Conservation (phyloP, 805 yeast species). For the Pichia exigua region DNA sequence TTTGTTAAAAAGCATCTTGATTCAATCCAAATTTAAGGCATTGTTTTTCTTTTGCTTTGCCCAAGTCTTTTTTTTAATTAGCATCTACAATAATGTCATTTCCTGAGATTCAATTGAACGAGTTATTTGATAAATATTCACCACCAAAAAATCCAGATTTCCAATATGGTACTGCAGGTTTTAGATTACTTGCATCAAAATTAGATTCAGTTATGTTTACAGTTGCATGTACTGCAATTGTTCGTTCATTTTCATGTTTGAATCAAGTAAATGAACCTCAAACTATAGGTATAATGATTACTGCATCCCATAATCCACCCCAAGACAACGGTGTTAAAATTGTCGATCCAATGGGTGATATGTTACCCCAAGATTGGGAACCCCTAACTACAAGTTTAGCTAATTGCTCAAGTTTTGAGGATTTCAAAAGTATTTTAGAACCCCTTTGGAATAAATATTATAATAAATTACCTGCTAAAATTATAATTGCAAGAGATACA, state of each 20-base stretch:
- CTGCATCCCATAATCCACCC: constrained; percentile 94
- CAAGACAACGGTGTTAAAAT: constrained; percentile 86
- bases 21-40: not conserved
- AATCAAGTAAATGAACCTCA: constrained; percentile 33
- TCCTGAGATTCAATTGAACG: constrained; percentile 9
- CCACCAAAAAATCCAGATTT: constrained; percentile 39
- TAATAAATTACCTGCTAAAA: constrained; percentile 32
- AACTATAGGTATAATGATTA: constrained; percentile 90
- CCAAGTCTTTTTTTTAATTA: too few relatives aligned
- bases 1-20: too few relatives aligned
- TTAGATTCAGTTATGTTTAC: constrained; percentile 79
- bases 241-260: constrained; percentile 65
- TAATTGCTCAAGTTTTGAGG: constrained; percentile 46
- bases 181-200: constrained; percentile 62
- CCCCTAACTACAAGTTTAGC: constrained; percentile 71
- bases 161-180: constrained; percentile 96
- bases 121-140: constrained; percentile 27
- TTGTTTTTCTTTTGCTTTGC: not conserved
- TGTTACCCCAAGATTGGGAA: constrained; percentile 85
- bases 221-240: constrained; percentile 73
- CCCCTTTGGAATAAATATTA: constrained; percentile 36
- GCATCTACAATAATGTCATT: constrained; percentile 1
- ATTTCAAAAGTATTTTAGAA: constrained; percentile 28
- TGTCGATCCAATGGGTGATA: constrained; percentile 89
- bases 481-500: constrained; percentile 79